Base-by-base conservation (phyloP, 2,329 filamentous ascomycete genomes). In the Nemania sp. region DNA sequence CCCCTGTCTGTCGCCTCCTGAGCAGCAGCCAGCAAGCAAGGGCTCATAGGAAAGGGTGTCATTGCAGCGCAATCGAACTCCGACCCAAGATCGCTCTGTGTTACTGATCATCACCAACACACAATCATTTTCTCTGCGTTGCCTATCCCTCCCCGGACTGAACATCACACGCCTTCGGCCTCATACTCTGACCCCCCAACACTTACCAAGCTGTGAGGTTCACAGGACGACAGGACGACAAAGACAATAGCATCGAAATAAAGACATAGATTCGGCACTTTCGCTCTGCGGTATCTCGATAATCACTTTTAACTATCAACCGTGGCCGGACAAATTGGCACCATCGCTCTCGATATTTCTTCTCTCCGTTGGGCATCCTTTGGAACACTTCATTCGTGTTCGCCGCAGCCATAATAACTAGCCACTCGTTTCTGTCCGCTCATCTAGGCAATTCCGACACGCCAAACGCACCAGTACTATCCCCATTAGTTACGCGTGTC, bases 221-320 rank as follows among this genome's bases (percentile, higher is more conserved):
- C 22, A 31, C 28, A 34, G 22, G 42, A 50, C 58, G 57, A 57
- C 60, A 61, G 60, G 53, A 59, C 62, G 56, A 64, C 61, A 65
- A 63, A 63, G 62, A 53, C 59, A 56, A 60, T 63, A 59, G 60
- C 57, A 44, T 60, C 49, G 61, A 58, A 59, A 63, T 53, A 54
- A 63, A 50, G 31, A 56, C 53, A 44, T 53, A 51, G 61, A 60
- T 52, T 56, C 43, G 34, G 50, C 61, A 57, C 56, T 55, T 57
- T 31, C 59, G 57, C 58, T 61, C 57, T 59, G 60, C 60, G 56
- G 53, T 50, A 59, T 57, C 60, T 54, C 55, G 53, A 56, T n/a
- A 60, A 44, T 50, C 44, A 54, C 54, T 53, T 47, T 52, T 56
- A 51, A 23, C 17, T 57, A 56, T 55, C 53, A 61, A 54, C 43